Base-by-base conservation (phyloP, 2,329 filamentous ascomycete species). In the Xylariaceae sp. region DNA sequence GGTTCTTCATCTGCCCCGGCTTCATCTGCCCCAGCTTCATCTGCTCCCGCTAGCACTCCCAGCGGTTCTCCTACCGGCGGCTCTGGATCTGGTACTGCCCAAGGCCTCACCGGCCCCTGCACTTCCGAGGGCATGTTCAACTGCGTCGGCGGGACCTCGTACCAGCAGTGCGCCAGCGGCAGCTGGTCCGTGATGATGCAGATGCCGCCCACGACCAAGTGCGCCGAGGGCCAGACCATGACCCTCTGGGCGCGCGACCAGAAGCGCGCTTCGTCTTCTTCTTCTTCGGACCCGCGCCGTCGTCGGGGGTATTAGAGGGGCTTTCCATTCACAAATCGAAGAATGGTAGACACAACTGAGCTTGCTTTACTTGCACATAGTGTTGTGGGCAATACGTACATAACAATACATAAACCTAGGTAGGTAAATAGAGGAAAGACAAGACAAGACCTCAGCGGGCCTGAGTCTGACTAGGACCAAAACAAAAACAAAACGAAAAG, bases 81-180 rank as follows among this genome's bases (percentile, higher is more conserved):
- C 15, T 34, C 38, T 31, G 46, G 12, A 33, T n/a, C n/a, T n/a
- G n/a, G n/a, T n/a, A n/a, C n/a, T n/a, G 4, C 46, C 39, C 8
- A 13, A 4, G 54, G 50, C 11, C 49, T 59, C 30, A 51, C 52
- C 6, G 62, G 63, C 15, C 11, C 53, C 3, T 63, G 61, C 44
- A 49, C 47, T 2, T 11, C 44, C 2, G 58, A 63, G 43, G 61
- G 60, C 32, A 53, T 51, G 45, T 62, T 56, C 47, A 62, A 62
- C 50, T 64, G 61, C 39, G 46, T 62, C 31, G 53, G 34, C 11
- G 57, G 60, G 17, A 46, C 44, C 3, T 34, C 47, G 6, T 64
- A 56, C 46, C 60, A 64, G 42, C 60, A 60, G 40, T 64, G 61
- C 36, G 60, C 60, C 1, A 52, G 48, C 3, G 60, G 60, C 0